These are phyloP conservation scores for Daldinia childiae DNA, from an alignment of 495 filamentous ascomycete genomes.

Conservation along the genomic window DNA sequence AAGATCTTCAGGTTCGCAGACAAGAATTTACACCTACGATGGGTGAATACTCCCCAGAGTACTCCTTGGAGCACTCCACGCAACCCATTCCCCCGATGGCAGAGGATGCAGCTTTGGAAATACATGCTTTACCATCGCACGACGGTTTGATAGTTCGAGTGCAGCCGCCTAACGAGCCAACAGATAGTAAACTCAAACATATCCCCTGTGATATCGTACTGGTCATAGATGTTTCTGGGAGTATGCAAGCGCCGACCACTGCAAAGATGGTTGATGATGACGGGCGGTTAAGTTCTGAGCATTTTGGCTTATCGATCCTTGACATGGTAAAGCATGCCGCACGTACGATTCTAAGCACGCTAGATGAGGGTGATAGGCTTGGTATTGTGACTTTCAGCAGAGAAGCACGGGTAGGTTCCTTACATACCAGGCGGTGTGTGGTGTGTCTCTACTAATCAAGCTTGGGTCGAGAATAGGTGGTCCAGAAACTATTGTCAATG, in stretches of 20 bases:
- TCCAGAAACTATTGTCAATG: slow-evolving; percentile 53
- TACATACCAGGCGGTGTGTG: neutral
- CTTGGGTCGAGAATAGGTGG: slow-evolving; percentile 31
- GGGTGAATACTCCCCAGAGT: neutral
- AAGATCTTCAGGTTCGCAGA: slow-evolving; percentile 6
- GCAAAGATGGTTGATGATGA: slow-evolving; percentile 42
- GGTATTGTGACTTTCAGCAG: slow-evolving; percentile 57
- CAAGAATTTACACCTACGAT: neutral
- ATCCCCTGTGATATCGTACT: slow-evolving; percentile 58
- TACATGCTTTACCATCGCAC: slow-evolving; percentile 45
- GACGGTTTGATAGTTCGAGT: slow-evolving; percentile 53
- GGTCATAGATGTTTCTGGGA: slow-evolving; percentile 57
- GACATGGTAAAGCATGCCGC: slow-evolving; percentile 60
- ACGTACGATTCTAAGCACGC: slow-evolving; percentile 53
- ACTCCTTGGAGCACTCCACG: neutral
- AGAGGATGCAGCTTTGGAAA: slow-evolving; percentile 28
- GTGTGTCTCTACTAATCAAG: slow-evolving; percentile 7
- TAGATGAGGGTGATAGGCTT: slow-evolving; percentile 53
- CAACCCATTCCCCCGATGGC: neutral
- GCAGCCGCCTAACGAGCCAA: slow-evolving; percentile 48
- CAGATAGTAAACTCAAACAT: slow-evolving; percentile 29
- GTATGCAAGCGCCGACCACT: slow-evolving; percentile 51
- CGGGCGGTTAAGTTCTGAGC: slow-evolving; percentile 33
- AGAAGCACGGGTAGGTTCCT: slow-evolving; percentile 37
- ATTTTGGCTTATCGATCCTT: slow-evolving; percentile 51